Evolutionary conservation across 805 yeast genomes (phyloP), one percentile per base, ranked within the genome.

Genomic region (Wickerhamomyces strasburgensis): DNA sequence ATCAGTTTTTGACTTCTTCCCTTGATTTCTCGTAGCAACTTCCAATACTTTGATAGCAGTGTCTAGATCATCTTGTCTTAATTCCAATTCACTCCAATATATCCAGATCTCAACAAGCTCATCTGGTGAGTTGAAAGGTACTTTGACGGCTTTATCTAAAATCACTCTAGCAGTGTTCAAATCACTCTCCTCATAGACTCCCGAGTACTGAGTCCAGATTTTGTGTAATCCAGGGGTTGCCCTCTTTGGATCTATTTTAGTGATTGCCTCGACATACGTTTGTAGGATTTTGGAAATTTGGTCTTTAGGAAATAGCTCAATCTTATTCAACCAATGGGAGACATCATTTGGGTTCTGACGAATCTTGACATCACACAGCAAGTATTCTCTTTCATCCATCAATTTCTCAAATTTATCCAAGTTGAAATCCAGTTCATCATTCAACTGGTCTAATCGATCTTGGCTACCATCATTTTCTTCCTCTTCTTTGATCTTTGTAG

Each of bases 201-300:
- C 56, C 0, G 95, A 84, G 56, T 84, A 88, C 3, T 67, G 59
- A 5, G 73, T 62, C 96, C 96, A 89, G 7, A 89, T 48, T 14
- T 70, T 58, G 1, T 79, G 72, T 6, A 86, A 59, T 4, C 69
- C 69, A 3, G 65, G 58, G 0, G 67, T 64, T 0, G 50, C 69
- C 40, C 67, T 68, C 16, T 70, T 57, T 0, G 95, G 90, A 41
- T 82, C 73, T 13, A 90, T 77, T 2, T 71, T 61, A 4, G 72
- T 63, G 6, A 89, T 65, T 0, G 95, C 96, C 14, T 72, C 61
- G 1, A 78, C 78, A 57, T 72, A 84, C 0, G 82, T 70, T 21
- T 67, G 65, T 14, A 81, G 61, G 3, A 72, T 68, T n/a, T 73
- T 59, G 13, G 62, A 52, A 26, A 65, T 47, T 17, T 70, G 50